These are phyloP conservation scores for Bacidia rubella DNA, from an alignment of 495 filamentous ascomycete species.

Conservation along the genomic window DNA sequence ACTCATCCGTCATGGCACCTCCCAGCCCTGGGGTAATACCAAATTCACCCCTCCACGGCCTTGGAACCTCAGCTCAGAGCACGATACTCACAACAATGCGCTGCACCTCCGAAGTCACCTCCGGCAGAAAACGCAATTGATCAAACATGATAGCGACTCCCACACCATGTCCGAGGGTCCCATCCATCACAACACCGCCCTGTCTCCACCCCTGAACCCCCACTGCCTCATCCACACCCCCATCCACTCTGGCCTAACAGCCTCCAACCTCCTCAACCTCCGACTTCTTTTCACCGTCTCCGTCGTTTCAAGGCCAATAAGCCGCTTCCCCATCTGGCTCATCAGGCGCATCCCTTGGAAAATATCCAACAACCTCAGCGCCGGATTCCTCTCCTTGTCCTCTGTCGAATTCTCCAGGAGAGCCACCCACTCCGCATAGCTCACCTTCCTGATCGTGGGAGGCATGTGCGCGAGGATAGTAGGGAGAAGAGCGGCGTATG, in stretches of 20 bases:
- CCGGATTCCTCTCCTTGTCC: background rate
- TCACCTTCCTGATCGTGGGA: background rate
- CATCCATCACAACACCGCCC: background rate
- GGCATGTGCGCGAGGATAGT: background rate
- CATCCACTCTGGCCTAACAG: constrained; percentile 8
- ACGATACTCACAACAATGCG: no score
- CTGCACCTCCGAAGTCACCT: no score
- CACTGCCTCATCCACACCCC: constrained; percentile 6
- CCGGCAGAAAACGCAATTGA: no score
- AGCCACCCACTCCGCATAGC: background rate
- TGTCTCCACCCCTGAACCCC: background rate
- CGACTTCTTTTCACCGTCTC: background rate
- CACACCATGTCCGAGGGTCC: no score
- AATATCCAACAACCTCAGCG: constrained; percentile 2
- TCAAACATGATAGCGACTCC: no score
- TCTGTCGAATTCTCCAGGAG: background rate
- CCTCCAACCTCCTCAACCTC: background rate
- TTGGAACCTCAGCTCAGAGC: no score
- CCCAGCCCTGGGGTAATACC: no score
- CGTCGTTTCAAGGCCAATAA: background rate
- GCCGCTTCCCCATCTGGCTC: background rate
- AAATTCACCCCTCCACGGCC: no score
- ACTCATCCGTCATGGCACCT: no score
- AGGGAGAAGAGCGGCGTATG: background rate
- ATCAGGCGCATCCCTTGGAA: background rate